These are phyloP conservation scores for Trapa incisa DNA, from an alignment of 345 rosid genomes.

Conservation along the genomic window DNA sequence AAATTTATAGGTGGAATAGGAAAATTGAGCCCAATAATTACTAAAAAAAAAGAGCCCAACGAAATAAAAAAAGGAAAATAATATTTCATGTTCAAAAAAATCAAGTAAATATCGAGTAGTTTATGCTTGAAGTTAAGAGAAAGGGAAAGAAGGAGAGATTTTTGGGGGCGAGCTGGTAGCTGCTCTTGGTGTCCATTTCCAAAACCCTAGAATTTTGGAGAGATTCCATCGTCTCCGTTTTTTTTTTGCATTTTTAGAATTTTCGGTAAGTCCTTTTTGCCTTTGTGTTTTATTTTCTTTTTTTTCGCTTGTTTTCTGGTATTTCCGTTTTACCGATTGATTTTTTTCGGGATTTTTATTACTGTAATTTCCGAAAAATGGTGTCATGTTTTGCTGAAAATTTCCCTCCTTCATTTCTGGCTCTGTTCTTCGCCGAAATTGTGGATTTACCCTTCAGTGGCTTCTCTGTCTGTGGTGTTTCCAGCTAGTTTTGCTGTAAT, in stretches of 20 bases:
- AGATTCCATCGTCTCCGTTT: slow-evolving; percentile 7
- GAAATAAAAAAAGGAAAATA: not conserved
- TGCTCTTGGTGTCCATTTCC: slow-evolving; percentile 4
- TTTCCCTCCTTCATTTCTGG: not conserved
- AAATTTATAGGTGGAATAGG: too few relatives aligned
- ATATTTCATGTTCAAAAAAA: not conserved
- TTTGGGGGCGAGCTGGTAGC: not conserved
- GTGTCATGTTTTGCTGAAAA: slow-evolving; percentile 1
- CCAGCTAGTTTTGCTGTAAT: not conserved
- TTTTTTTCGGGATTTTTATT: not conserved
- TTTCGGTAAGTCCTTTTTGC: slow-evolving; percentile 11
- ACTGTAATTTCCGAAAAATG: slow-evolving; percentile 7
- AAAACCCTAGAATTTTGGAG: slow-evolving; percentile 12
- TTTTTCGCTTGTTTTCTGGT: slow-evolving; percentile 5
- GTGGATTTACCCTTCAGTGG: not conserved
- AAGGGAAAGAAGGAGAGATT: not conserved
- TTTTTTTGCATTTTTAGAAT: slow-evolving; percentile 1
- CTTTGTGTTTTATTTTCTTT: not conserved
- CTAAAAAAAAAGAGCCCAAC: too few relatives aligned
- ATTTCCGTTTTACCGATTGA: slow-evolving; percentile 1
- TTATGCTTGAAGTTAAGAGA: slow-evolving; percentile 2
- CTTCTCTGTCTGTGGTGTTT: not conserved
- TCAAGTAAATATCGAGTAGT: slow-evolving; percentile 1
- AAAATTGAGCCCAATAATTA: too few relatives aligned
- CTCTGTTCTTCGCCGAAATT: slow-evolving; percentile 1